A percentile compares a stretch with the other conserved stretches of the same genome.
phyloP scores from a whole-genome alignment of 805 yeast species.

The Metschnikowia shivogae region DNA sequence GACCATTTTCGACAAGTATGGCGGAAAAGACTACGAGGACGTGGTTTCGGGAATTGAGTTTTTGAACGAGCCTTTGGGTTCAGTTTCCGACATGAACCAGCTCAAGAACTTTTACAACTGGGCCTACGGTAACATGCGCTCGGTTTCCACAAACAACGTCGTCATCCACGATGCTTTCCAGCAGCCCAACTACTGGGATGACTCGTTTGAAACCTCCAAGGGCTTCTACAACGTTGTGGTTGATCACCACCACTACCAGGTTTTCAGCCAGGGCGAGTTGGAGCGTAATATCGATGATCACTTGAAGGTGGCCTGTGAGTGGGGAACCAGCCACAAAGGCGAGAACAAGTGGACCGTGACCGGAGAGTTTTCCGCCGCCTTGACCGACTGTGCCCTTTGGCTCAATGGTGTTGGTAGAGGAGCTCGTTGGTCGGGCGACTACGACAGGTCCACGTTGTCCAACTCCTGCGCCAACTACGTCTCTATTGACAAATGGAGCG shows the following conservation, averaged over 20 bases:
- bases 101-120: slow-evolving; percentile 56
- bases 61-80: slow-evolving; percentile 86
- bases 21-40: slow-evolving; percentile 55
- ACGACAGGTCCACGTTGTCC: slow-evolving; percentile 36
- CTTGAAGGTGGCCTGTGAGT: slow-evolving; percentile 28
- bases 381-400: slow-evolving; percentile 89
- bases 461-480: slow-evolving; percentile 56
- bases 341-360: slow-evolving; percentile 19
- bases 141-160: slow-evolving; percentile 46
- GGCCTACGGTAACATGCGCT: slow-evolving; percentile 66
- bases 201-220: slow-evolving; percentile 35
- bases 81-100: slow-evolving; percentile 53
- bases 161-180: slow-evolving; percentile 83
- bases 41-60: slow-evolving; percentile 81
- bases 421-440: slow-evolving; percentile 71
- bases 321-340: slow-evolving; percentile 15
- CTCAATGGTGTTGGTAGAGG: slow-evolving; percentile 83
- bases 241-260: slow-evolving; percentile 92
- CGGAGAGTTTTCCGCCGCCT: slow-evolving; percentile 47
- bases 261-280: slow-evolving; percentile 64
- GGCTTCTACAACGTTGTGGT: slow-evolving; percentile 63
- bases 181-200: slow-evolving; percentile 54
- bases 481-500: slow-evolving; percentile 49
- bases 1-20: slow-evolving; percentile 59
- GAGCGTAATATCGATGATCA: slow-evolving; percentile 58